phyloP scores from a whole-genome alignment of 768 basidiomycete genomes.

The Fomitopsis serialis region DNA sequence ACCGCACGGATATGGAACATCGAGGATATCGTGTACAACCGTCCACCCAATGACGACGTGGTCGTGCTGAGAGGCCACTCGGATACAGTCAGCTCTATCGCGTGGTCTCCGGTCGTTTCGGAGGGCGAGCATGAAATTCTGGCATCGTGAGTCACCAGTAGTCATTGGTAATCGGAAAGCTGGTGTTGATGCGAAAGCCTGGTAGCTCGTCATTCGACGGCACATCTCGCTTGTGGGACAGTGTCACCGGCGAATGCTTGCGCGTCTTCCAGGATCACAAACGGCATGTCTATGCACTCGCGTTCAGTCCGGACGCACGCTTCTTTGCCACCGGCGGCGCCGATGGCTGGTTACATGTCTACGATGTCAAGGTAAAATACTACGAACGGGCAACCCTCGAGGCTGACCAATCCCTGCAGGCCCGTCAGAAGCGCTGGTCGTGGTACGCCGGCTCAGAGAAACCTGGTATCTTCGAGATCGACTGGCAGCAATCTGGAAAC shows the following conservation, averaged over 20 bases:
- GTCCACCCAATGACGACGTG: slow-evolving; percentile 26
- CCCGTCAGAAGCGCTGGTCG: slow-evolving; percentile 48
- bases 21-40: slow-evolving; percentile 34
- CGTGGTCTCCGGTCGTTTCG: slow-evolving; percentile 60
- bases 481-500: slow-evolving; percentile 56
- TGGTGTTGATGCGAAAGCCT: not conserved
- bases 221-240: slow-evolving; percentile 81
- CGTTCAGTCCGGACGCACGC: slow-evolving; percentile 70
- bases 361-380: slow-evolving; percentile 52
- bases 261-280: slow-evolving; percentile 68
- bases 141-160: slow-evolving; percentile 53
- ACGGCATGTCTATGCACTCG: slow-evolving; percentile 64
- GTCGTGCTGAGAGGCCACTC: slow-evolving; percentile 57
- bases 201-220: slow-evolving; percentile 73
- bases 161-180: not conserved
- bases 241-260: slow-evolving; percentile 69
- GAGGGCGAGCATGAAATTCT: slow-evolving; percentile 52
- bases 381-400: not conserved
- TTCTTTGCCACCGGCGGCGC: slow-evolving; percentile 75
- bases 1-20: slow-evolving; percentile 77
- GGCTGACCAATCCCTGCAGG: slow-evolving; percentile 18
- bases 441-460: slow-evolving; percentile 57
- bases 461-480: slow-evolving; percentile 70
- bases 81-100: slow-evolving; percentile 57
- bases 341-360: slow-evolving; percentile 73